Base-by-base conservation (phyloP, 345 rosid species). In the Dimocarpus longan region DNA sequence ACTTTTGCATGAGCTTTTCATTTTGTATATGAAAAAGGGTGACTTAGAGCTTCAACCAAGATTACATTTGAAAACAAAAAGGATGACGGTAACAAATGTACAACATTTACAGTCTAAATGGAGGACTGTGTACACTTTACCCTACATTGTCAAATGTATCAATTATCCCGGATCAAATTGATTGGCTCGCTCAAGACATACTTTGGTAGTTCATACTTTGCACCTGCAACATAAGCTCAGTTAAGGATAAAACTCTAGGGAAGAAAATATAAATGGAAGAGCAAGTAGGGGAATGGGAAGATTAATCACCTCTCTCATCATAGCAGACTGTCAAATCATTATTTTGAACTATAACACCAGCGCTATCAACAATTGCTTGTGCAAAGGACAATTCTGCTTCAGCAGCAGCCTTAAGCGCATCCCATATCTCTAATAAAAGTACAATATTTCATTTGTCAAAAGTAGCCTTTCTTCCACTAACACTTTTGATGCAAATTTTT, bases 361-460 rank as follows among this genome's bases (percentile, higher is more conserved):
- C 97, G 77, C 97, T 88, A 59, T 93, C 96, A 19, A 95, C 82
- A 52, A 91, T 92, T 18, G 95, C 91, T 79, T 90, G 95, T 10
- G 95, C 94, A 68, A 91, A 87, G 16, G 77, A 65, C 66, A 90
- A 40, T 44, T 92, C 93, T 43, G 89, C 91, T 78, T 88, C 95
- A 32, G 89, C 90, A 19, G 99, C 95, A 64, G 94, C 93, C 77
- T 90, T 84, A 63, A 96, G 91, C 56, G 99, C 98, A 87, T 92
- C 98, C 93, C 97, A 95, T 71, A 93, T 89, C 89, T 93, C 93
- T 94, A 85, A 60, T 2, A 67, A 74, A 15, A 48, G 8, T 5
- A 18, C 44, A 39, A 59, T 32, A 19, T 19, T 40, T 39, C 19
- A 54, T 16, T 32, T 21, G 59, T 57, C 57, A 46, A 19, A 40